phyloP scores from a whole-genome alignment of 768 basidiomycete genomes.

The Xerocomellus intermedius region DNA sequence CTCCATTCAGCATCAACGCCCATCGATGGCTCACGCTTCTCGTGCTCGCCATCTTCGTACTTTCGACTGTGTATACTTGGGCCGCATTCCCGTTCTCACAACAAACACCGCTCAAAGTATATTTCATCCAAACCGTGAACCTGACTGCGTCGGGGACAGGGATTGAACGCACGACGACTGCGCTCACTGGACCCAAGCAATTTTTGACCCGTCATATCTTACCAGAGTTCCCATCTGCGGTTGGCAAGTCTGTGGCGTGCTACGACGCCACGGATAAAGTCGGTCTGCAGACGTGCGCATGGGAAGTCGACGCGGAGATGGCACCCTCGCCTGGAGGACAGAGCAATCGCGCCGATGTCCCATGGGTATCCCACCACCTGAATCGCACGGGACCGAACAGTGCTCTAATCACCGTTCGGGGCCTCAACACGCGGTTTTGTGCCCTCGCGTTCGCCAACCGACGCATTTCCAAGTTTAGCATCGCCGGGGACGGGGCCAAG shows the following conservation, averaged over 20 bases:
- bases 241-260: conserved; percentile 36
- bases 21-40: conserved; percentile 38
- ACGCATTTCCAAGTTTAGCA: conserved; percentile 42
- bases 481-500: conserved; percentile 35
- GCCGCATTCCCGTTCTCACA: conserved; percentile 61
- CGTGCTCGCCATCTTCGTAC: conserved; percentile 41
- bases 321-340: conserved; percentile 39
- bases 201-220: conserved; percentile 46
- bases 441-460: conserved; percentile 52
- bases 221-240: conserved; percentile 51
- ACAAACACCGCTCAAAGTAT: conserved; percentile 63
- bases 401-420: conserved; percentile 51
- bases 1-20: conserved; percentile 60
- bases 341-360: background rate
- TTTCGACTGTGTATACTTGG: conserved; percentile 44
- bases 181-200: conserved; percentile 42
- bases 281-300: conserved; percentile 49
- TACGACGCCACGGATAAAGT: conserved; percentile 19
- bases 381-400: conserved; percentile 41
- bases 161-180: conserved; percentile 38
- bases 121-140: conserved; percentile 62
- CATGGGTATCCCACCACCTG: conserved; percentile 47
- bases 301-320: conserved; percentile 39
- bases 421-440: conserved; percentile 64
- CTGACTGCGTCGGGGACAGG: conserved; percentile 33